Base-by-base conservation (phyloP, 2,329 filamentous ascomycete species). In the Huntiella omanensis region DNA sequence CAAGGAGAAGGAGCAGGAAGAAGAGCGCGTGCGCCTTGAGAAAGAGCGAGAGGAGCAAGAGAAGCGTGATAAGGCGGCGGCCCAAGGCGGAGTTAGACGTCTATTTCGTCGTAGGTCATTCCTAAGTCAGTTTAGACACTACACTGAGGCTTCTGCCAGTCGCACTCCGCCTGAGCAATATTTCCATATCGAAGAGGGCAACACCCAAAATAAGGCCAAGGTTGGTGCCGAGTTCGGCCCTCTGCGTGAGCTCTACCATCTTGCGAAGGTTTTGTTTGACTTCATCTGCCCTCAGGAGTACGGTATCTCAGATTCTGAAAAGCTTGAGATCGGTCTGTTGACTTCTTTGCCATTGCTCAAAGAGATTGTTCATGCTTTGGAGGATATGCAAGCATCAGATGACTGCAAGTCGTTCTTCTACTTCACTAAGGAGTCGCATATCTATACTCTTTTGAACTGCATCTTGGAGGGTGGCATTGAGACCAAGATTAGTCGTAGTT, bases 241-340 rank as follows among this genome's bases (percentile, higher is more conserved):
- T 51, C 70, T 98, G 38, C 78, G 91, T 51, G 87, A 98, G 61
- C 69, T 98, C 47, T 98, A 96, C 63, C 84, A 84, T 54, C 70
- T 95, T 40, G 84, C 85, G 48, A 98, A 98, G 63, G 80, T 96
- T 10, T 66, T 98, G 11, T 98, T 98, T 57, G 91, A 98, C 62
- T 98, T 95, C 59, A 93, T 98, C 55, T 94, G 91, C 46, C 91
- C 91, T 1, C 91, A 98, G 57, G 91, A 98, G 62, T 98, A 98
- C 57, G 91, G 91, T 46, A 98, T 98, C 53, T 85, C 83, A 3
- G 83, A 95, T 57, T 80, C 77, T 49, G 91, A 98, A 63, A 98
- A 98, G 67, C 73, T 98, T n/a, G 91, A 98, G 59, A 98, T 98
- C 60, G 91, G 91, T 2, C 73, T 98, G 1, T 66, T 98, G 54